Base-by-base conservation (phyloP, 2,329 filamentous ascomycete genomes). In the Ceratocystis alfenasii region DNA sequence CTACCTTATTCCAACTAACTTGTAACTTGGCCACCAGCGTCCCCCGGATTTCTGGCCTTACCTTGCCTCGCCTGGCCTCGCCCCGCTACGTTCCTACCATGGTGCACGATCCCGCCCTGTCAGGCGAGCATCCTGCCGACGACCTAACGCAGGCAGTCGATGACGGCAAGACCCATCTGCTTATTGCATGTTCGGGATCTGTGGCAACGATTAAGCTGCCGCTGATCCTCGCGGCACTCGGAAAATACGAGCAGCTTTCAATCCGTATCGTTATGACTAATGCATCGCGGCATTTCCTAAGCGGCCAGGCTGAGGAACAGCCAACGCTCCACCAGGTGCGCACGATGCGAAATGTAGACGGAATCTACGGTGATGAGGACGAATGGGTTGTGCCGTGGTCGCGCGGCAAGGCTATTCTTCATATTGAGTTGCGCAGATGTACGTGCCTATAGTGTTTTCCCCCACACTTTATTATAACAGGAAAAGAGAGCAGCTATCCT, bases 191-290 rank as follows among this genome's bases (percentile, higher is more conserved):
- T 4, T 69, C 69, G 5, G 77, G 78, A 33, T 80, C 88, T 0
- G 90, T 95, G n/a, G 92, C 92, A 15, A 90, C 89, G 5, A 95
- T 96, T 72, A 96, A 96, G 73, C 77, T 90, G 2, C 85, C 85
- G 1, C 78, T 82, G 48, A 89, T 92, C 69, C 78, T 87, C 67
- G 72, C 76, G 20, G 79, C 84, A 1, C 80, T 92, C 3, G 79
- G 76, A 17, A 70, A 73, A 57, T 80, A 70, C 71, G 73, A 69
- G 72, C 81, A 76, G 61, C 78, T 96, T 66, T 90, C 89, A 8
- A 90, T 97, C 74, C 88, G 91, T n/a, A 77, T 97, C 64, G 78
- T 97, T 67, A 80, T 97, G 68, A 95, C 91, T 2, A 75, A 82
- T 41, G 85, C 87, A 1, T 89, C 93, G 0, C 76, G 81, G 28